A percentile compares a stretch with the other conserved stretches of the same genome.
These are phyloP conservation scores for Kurtzmaniella cleridarum DNA, from an alignment of 805 yeast genomes.

Conservation along the genomic window DNA sequence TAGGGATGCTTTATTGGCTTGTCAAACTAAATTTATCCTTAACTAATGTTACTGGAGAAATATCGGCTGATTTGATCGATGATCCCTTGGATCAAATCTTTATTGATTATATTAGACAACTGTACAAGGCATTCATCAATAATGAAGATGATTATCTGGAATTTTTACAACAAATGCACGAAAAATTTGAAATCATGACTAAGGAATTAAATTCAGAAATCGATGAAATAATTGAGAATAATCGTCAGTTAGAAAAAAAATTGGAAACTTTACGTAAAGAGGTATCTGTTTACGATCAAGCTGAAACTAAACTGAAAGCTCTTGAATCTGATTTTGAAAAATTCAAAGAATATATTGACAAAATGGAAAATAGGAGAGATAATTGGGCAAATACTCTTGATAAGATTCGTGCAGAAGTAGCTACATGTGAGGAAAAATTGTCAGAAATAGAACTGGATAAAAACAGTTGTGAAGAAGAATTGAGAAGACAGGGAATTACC, in stretches of 20 bases:
- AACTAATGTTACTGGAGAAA: constrained; percentile 14
- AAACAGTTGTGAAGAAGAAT: constrained; percentile 33
- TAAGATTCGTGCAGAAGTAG: constrained; percentile 54
- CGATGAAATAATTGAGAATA: constrained; percentile 33
- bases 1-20: constrained; percentile 83
- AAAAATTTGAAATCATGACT: constrained; percentile 48
- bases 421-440: constrained; percentile 37
- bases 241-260: constrained; percentile 32
- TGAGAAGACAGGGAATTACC: constrained; percentile 52
- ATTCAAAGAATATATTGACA: constrained; percentile 65
- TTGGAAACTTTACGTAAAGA: constrained; percentile 40
- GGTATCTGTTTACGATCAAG: constrained; percentile 42
- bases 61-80: constrained; percentile 29
- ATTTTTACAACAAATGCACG: constrained; percentile 50
- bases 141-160: constrained; percentile 58
- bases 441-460: constrained; percentile 35
- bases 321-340: constrained; percentile 66
- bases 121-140: constrained; percentile 63
- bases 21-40: constrained; percentile 46
- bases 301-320: constrained; percentile 54
- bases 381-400: constrained; percentile 60
- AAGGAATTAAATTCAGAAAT: constrained; percentile 45
- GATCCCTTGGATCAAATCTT: constrained; percentile 48
- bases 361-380: constrained; percentile 56
- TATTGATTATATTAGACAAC: constrained; percentile 55